phyloP scores from a whole-genome alignment of 495 filamentous ascomycete genomes.

The Penicillium simplicissimum region DNA sequence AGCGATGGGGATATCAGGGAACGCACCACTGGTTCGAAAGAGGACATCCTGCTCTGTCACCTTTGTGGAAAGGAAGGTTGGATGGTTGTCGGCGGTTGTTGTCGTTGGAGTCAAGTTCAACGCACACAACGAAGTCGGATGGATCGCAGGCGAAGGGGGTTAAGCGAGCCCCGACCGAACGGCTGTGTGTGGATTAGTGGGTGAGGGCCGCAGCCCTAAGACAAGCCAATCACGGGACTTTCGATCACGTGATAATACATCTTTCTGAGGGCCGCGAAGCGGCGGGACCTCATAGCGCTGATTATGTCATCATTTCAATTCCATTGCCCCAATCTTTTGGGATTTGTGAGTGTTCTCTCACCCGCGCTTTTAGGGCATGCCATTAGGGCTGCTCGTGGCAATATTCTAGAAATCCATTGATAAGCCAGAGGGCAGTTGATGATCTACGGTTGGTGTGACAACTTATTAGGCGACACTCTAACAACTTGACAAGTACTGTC shows the following conservation, averaged over 20 bases:
- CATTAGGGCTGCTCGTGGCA: constrained; percentile 26
- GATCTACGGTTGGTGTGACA: not conserved
- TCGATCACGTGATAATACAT: constrained; percentile 36
- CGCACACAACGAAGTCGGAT: constrained; percentile 51
- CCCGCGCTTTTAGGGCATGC: constrained; percentile 19
- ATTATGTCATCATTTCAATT: constrained; percentile 12
- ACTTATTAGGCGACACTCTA: not conserved
- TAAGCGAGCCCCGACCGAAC: constrained; percentile 40
- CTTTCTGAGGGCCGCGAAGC: too few relatives aligned
- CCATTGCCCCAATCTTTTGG: constrained; percentile 7
- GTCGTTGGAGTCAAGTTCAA: constrained; percentile 49
- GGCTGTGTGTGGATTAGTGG: constrained; percentile 40
- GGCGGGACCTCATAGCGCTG: too few relatives aligned
- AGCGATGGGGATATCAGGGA: constrained; percentile 16
- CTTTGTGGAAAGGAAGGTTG: constrained; percentile 44
- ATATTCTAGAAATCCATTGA: constrained; percentile 23
- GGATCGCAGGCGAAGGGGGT: constrained; percentile 39
- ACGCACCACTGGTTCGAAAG: constrained; percentile 96
- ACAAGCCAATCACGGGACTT: constrained; percentile 22
- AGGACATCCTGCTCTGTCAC: constrained; percentile 84
- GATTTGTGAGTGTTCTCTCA: constrained; percentile 14
- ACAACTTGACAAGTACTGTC: not conserved
- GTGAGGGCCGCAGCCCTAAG: constrained; percentile 49
- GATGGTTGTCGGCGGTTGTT: constrained; percentile 54
- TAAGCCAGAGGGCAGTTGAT: not conserved